Base-by-base conservation (phyloP, 371 early-diverging fungal species). In the Syncephalastrum sp. region DNA sequence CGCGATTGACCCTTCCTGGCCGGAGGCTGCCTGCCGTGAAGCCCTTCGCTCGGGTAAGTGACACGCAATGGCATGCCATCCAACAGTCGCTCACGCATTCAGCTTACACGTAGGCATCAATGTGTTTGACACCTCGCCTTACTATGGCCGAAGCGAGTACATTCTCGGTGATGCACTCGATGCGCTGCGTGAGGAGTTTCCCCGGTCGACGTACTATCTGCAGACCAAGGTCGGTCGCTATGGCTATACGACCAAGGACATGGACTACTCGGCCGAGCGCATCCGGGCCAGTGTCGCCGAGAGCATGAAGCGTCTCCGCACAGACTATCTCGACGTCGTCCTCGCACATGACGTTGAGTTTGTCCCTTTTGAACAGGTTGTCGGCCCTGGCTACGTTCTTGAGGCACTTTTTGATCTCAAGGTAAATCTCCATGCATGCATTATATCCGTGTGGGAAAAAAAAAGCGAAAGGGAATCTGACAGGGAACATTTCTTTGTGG, bases 321-420 rank as follows among this genome's bases (percentile, higher is more conserved):
- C 89, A 0, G 77, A 81, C 51, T 90, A 92, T 60, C 58, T 92
- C n/a, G 91, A 92, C 56, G 67, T 86, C 53, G 92, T 91, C 1
- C 79, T 81, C 52, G 85, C 85, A 42, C 91, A 92, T 54, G 92
- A 91, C 63, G 88, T 91, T n/a, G 92, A 92, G 64, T 92, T 92
- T 84, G 89, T 89, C 3, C 67, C 70, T 3, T 71, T 82, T 19
- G 68, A 81, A 5, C 60, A 79, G 3, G 79, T 86, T 0, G 76
- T 75, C 15, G 79, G 74, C 14, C 73, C 82, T n/a, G 70, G 77
- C 27, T 70, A 74, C n/a, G 85, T 90, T 4, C 73, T 90, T 23
- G 77, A 79, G 16, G 81, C 79, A 42, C 65, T 92, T 24, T 89
- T 88, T 67, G 68, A 82, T 43, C 69, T 92, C 25, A 90, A 92